Base-by-base conservation (phyloP, 225 moss, liverwort and hornwort species). In the Straminergon stramineum region DNA sequence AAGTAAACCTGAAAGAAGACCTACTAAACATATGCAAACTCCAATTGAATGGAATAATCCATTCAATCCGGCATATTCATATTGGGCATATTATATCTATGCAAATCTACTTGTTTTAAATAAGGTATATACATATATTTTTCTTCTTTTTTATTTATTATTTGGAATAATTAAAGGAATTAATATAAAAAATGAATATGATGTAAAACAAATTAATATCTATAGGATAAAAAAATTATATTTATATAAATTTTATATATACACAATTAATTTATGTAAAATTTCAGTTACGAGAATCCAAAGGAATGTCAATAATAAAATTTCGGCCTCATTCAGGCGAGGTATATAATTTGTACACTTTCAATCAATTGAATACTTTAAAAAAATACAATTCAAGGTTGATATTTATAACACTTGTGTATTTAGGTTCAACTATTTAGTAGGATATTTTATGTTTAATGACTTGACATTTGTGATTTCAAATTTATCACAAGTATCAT, bases 251-350 rank as follows among this genome's bases (percentile, higher is more conserved):
- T 16, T 74, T 17, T 48, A 43, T 34, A 14, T 26, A 12, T 1
- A 10, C 1, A 12, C 5, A 64, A 56, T 34, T 7, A 70, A 27
- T 7, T 26, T 2, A 41, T 67, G 35, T 84, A 67, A 85, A 56
- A 32, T 88, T 76, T 87, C 89, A 98, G 97, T 83, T 99, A 73
- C 94, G 97, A 66, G 96, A 99, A 91, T 93, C 90, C 6, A 99
- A 96, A 91, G 94, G 97, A 87, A 94, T 97, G 96, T 52, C 92
- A 86, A 96, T 95, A 37, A 96, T 97, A 70, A 95, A 94, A 79
- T 99, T 99, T 56, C 96, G 99, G 10, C 99, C 99, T 60, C 99
- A 99, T 82, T 99, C 96, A n/a, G 99, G 99, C 20, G 97, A 99
- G 97, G 97, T 97, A 86, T 15, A 21, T 30, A 81, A 67, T 83